Base-by-base conservation (phyloP, 306 rosid genomes). In the Acacia confusa region DNA sequence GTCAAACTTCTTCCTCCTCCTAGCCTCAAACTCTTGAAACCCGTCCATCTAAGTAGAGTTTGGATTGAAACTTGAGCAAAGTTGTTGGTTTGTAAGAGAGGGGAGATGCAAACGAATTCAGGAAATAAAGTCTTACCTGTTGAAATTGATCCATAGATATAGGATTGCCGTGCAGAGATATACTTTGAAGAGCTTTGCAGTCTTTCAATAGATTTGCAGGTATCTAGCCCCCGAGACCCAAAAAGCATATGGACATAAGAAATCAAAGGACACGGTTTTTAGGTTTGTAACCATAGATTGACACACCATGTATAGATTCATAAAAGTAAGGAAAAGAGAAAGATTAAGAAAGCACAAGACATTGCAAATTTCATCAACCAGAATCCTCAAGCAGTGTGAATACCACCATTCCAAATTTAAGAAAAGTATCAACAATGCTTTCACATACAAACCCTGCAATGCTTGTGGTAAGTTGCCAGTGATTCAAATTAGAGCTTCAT, bases 121-220 rank as follows among this genome's bases (percentile, higher is more conserved):
- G 38, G 69, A 16, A 72, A 43, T 3, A 48, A 70, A 10, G 40
- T 4, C 34, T 30, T 78, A 92, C 98, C 95, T 88, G 97, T 86
- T 96, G 98, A 87, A 96, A 96, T 87, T 93, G 97, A 83, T 93
- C 97, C 97, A 92, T 92, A 79, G 96, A 89, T 80, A 96, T 91
- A 69, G 98, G 98, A 82, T 96, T 96, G 9, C 97, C 94, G 58
- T 92, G 99, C 82, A 96, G 90, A 79, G 99, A 92, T 70, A 93
- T 86, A 77, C 86, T 93, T 85, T 96, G 99, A 80, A 96, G 91
- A 60, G 92, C 94, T 87, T 89, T 92, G 85, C 99, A 93, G 55
- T 92, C 97, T 89, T 89, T 92, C 97, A 96, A 86, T 71, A 93
- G 87, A 79, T 82, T 92, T 17, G 44, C 61, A 76, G 98, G 98